Evolutionary conservation across 1,139 yeast species (phyloP).

Genomic region (Hansenula anomala): DNA sequence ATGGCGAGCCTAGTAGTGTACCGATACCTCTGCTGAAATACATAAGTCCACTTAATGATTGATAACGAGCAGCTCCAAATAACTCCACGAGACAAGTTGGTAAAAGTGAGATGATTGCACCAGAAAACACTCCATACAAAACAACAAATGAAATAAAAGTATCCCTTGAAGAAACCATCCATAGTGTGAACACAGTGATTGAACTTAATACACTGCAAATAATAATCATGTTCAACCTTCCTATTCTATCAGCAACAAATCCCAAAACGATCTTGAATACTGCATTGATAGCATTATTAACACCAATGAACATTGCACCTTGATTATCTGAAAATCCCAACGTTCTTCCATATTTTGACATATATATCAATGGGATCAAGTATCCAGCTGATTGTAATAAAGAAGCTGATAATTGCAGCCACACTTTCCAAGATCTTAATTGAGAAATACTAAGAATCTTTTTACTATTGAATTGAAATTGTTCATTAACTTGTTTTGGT

Average conservation of each 20-base stretch:
- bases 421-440: conserved; percentile 22
- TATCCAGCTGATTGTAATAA: conserved; percentile 39
- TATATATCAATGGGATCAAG: conserved; percentile 34
- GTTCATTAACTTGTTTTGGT: not conserved
- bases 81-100: conserved; percentile 37
- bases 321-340: conserved; percentile 31
- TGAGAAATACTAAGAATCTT: conserved; percentile 16
- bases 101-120: conserved; percentile 35
- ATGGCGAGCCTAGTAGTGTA: conserved; percentile 30
- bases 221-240: conserved; percentile 35
- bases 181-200: conserved; percentile 29
- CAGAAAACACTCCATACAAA: conserved; percentile 33
- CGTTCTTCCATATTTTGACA: conserved; percentile 37
- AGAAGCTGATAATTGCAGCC: conserved; percentile 29
- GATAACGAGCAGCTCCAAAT: conserved; percentile 32
- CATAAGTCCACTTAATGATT: conserved; percentile 23
- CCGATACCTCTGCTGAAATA: conserved; percentile 32
- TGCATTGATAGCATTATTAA: conserved; percentile 39
- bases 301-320: conserved; percentile 39
- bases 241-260: conserved; percentile 31
- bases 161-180: conserved; percentile 28
- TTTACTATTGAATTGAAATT: conserved; percentile 3
- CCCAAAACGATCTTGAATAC: conserved; percentile 35
- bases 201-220: conserved; percentile 32
- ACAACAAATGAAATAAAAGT: conserved; percentile 36